Evolutionary conservation across 2,329 filamentous ascomycete species (phyloP), one percentile per base, ranked within the genome.

Genomic region (Cytospora schulzeri): DNA sequence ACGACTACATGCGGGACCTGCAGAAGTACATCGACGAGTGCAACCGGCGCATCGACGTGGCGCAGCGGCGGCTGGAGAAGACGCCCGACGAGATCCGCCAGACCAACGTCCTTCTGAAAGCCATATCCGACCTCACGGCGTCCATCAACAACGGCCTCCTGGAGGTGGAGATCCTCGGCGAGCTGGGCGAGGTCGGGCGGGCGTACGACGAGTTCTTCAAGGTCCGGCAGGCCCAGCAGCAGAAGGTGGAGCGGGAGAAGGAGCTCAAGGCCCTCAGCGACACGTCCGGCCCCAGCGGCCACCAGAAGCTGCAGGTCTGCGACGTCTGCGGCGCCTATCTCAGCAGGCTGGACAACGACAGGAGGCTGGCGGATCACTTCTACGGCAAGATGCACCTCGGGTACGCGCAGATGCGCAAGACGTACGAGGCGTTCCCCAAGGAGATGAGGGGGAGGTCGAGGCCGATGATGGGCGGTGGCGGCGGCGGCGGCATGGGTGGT

Each of bases 311-410:
- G 50, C 95, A 99, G 76, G 95, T 99, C 55, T 99, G 95, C 83
- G 95, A 99, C 77, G 95, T 98, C 1, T 99, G 95, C 76, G 95
- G 95, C 68, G 95, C 95, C 7, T 99, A 98, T 76, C 84, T 99
- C 45, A 93, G 89, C 68, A 82, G 95, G 26, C 84, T 99, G 35
- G 95, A 99, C 75, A 99, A 99, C 74, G 95, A 99, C 76, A 86
- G 95, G 41, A 85, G 95, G 33, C 77, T 99, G 73, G 95, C 95
- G 24, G 95, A 99, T 75, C 95, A 99, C 76, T 99, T 99, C 75
- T 98, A 97, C 77, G 95, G 95, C 26, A 99, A 99, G 83, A 99
- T 99, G 95, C 95, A 99, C 74, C 80, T 99, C 64, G 95, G 95
- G 0, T 99, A 98, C 75, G 95, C 95, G 19, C 92, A 97, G 79